Base-by-base conservation (phyloP, 345 rosid species). In the Cardamine chenopodiifolia region DNA sequence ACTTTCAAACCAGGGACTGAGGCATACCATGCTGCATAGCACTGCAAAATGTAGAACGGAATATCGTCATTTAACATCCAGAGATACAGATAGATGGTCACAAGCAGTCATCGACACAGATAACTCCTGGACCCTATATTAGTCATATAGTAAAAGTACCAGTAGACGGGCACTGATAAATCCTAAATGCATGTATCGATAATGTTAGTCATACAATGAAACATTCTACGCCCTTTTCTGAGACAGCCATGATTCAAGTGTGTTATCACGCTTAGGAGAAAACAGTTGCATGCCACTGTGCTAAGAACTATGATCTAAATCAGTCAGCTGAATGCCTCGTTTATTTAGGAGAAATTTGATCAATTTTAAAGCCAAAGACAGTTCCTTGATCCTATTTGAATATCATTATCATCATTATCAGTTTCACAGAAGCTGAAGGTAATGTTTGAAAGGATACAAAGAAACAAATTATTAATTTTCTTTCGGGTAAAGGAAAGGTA, bases 1-100 rank as follows among this genome's bases (percentile, higher is more conserved):
- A 94, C 98, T 81, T 94, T 92, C 75, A 95, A 82, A 40, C 99
- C 99, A 45, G 97, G 97, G 67, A 88, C 86, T 67, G 96, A 76
- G 66, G 84, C 93, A 70, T 79, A 95, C 99, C 99, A 95, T 29
- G 97, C 66, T 15, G 99, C 99, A 85, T 83, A 95, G 73, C 99
- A 95, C 99, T 95, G 64, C 71, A 87, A 50, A 72, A 53, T 31
- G 76, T 57, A 48, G 28, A 70, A 71, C 12, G 63, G 5, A 35
- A 26, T 3, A 56, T 32, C 25, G 4, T 19, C 47, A 45, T 11
- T 71, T 25, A 28, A 48, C 35, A 70, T 64, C 37, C 35, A 70
- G 47, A 34, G 40, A 39, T 40, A 25, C 59, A 70, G 29, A 23
- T 77, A 55, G 7, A 54, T 55, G 53, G 40, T 18, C 60, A 60